phyloP scores from a whole-genome alignment of 2,329 filamentous ascomycete genomes.

The Cadophora gregata region DNA sequence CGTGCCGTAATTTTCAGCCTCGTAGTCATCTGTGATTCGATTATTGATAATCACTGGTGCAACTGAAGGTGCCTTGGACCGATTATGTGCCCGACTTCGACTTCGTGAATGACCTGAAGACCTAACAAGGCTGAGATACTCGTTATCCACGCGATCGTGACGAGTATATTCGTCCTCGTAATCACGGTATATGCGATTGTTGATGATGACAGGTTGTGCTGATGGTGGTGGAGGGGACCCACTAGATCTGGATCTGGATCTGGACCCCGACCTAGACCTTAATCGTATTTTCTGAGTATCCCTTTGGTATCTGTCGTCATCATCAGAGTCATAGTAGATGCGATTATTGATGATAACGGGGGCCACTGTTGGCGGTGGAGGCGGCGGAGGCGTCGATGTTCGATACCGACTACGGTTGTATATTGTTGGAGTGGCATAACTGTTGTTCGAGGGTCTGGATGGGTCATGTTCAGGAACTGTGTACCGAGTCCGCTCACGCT shows the following conservation, averaged over 20 bases:
- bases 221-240: background rate
- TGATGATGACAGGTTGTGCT: conserved; percentile 5
- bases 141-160: background rate
- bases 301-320: background rate
- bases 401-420: background rate
- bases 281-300: background rate
- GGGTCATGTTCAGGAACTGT: background rate
- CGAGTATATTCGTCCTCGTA: background rate
- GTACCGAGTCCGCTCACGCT: background rate
- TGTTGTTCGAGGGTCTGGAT: background rate
- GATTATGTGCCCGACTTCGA: background rate
- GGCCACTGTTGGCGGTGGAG: background rate
- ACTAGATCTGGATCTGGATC: conserved; percentile 1
- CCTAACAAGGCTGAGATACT: background rate
- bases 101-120: background rate
- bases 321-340: background rate
- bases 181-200: conserved; percentile 2
- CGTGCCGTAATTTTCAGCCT: background rate
- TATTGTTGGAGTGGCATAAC: background rate
- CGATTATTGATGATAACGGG: conserved; percentile 15
- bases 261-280: background rate
- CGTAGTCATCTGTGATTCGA: background rate
- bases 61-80: background rate
- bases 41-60: background rate
- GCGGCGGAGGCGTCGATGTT: background rate